phyloP scores from a whole-genome alignment of 176 grass and related monocot species.

The Zea luxurians region DNA sequence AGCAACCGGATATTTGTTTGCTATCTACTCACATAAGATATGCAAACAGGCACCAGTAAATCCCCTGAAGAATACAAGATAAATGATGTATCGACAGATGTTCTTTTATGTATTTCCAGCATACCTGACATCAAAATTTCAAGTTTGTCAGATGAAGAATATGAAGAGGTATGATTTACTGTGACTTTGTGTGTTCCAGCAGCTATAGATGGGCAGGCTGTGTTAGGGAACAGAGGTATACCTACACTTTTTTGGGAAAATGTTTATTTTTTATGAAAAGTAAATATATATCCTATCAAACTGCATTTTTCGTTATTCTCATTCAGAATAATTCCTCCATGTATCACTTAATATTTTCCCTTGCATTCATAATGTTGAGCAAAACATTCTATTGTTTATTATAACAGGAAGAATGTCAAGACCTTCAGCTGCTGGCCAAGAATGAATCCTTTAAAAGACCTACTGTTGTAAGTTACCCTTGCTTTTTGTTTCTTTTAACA shows the following conservation, averaged over 20 bases:
- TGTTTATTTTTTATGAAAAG: slow-evolving; percentile 1
- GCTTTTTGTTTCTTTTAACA: background rate
- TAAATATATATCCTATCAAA: slow-evolving; percentile 1
- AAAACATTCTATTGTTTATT: slow-evolving; percentile 26
- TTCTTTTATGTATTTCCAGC: slow-evolving; percentile 61
- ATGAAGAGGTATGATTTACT: slow-evolving; percentile 67
- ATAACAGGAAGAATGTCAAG: slow-evolving; percentile 75
- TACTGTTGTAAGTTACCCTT: slow-evolving; percentile 76
- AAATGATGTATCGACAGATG: slow-evolving; percentile 45
- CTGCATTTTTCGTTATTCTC: background rate
- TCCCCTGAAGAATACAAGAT: slow-evolving; percentile 67
- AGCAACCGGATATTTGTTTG: slow-evolving; percentile 10
- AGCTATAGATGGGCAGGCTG: background rate
- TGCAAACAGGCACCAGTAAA: slow-evolving; percentile 63
- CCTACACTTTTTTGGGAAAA: background rate
- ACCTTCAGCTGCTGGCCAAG: slow-evolving; percentile 59
- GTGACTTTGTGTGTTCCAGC: slow-evolving; percentile 5
- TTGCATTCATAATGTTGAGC: slow-evolving; percentile 26
- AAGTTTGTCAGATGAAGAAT: slow-evolving; percentile 72
- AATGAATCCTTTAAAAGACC: slow-evolving; percentile 61
- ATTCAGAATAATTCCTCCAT: slow-evolving; percentile 12
- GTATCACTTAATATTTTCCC: slow-evolving; percentile 21
- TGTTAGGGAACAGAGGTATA: background rate
- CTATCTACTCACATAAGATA: slow-evolving; percentile 26
- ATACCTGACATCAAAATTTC: slow-evolving; percentile 65